Evolutionary conservation across 2,329 filamentous ascomycete genomes (phyloP).

Genomic region (Aquanectria penicillioides): DNA sequence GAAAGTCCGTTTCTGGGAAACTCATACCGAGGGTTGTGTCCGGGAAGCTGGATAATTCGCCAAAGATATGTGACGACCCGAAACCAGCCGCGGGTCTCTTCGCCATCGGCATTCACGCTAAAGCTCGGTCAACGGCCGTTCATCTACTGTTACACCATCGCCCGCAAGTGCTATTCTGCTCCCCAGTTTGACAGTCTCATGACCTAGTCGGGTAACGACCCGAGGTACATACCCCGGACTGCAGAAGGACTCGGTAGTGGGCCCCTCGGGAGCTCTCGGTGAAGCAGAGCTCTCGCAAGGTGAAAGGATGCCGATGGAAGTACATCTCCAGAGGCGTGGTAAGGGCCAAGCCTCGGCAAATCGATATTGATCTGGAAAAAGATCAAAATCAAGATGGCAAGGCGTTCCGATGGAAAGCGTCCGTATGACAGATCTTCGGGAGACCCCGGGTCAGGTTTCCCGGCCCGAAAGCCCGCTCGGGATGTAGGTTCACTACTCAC

Average conservation of each 20-base stretch:
- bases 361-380: constrained; percentile 5
- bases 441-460: constrained; percentile 24
- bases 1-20: too few species aligned
- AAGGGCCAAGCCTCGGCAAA: constrained; percentile 19
- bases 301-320: constrained; percentile 18
- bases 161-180: too few species aligned
- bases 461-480: constrained; percentile 21
- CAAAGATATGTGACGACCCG: too few species aligned
- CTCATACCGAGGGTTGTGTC: background rate
- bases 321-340: constrained; percentile 7
- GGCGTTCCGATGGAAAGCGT: constrained; percentile 16
- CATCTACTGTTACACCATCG: background rate
- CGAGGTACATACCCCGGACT: background rate
- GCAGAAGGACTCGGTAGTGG: background rate
- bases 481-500: constrained; percentile 9
- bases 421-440: constrained; percentile 18
- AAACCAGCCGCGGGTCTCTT: too few species aligned
- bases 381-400: constrained; percentile 11
- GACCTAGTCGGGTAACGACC: background rate
- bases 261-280: constrained; percentile 8
- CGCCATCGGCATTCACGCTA: background rate
- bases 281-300: constrained; percentile 5
- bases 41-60: too few species aligned
- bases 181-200: background rate
- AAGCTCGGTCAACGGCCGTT: background rate